Percentiles rank a stretch among this genome's conserved stretches.
Evolutionary conservation across 1,284 basidiomycete species (phyloP).

Genomic region (Neonothopanus nambi): DNA sequence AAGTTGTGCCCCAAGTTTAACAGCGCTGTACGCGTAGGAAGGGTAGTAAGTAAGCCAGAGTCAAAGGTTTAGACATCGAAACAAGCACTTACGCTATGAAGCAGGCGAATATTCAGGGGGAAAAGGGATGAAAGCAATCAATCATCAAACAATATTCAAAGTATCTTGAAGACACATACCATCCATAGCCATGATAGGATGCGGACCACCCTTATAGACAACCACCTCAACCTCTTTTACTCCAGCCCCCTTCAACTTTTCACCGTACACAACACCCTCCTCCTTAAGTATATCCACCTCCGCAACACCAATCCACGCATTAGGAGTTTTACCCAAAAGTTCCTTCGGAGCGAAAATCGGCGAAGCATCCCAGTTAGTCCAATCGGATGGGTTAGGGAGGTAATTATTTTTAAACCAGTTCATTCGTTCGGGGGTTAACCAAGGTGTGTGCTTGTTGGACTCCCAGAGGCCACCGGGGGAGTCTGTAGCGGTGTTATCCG

Average conservation of each 20-base stretch:
- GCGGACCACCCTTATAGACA: conserved; percentile 61
- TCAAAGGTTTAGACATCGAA: background rate
- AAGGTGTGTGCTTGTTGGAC: conserved; percentile 57
- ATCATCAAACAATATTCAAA: background rate
- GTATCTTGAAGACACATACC: conserved; percentile 35
- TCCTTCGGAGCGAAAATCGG: conserved; percentile 66
- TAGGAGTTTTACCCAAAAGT: conserved; percentile 50
- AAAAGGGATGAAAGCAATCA: conserved; percentile 20
- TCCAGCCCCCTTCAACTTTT: conserved; percentile 56
- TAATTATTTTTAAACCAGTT: conserved; percentile 71
- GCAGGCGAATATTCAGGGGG: background rate
- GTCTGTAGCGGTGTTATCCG: conserved; percentile 61
- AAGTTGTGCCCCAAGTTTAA: conserved; percentile 51
- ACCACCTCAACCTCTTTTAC: conserved; percentile 55
- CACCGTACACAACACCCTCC: conserved; percentile 66
- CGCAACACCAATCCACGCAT: conserved; percentile 62
- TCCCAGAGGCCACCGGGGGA: conserved; percentile 41
- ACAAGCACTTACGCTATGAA: conserved; percentile 17
- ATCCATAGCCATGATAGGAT: conserved; percentile 69
- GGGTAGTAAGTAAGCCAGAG: conserved; percentile 11
- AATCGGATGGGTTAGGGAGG: conserved; percentile 58
- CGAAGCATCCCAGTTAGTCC: conserved; percentile 66
- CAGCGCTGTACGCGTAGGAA: conserved; percentile 38
- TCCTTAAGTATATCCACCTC: conserved; percentile 69
- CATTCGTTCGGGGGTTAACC: conserved; percentile 65